A percentile compares a stretch with the other conserved stretches of the same genome.
These are phyloP conservation scores for Primulina eburnea DNA, from an alignment of 257 asterid species.

Conservation along the genomic window DNA sequence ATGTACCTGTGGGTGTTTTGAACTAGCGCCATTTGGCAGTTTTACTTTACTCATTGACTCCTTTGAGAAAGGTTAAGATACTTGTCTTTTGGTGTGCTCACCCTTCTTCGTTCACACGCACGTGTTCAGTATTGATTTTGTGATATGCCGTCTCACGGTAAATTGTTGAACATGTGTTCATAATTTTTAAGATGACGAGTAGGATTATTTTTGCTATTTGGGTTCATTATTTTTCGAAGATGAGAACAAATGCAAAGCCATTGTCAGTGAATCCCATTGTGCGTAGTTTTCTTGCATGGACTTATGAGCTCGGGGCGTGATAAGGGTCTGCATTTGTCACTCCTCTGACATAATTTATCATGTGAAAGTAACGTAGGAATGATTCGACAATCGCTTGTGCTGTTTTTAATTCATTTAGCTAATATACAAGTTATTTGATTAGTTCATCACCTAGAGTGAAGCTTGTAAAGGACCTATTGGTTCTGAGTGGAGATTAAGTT, in stretches of 20 bases:
- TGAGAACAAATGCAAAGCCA: not conserved
- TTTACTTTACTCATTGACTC: not conserved
- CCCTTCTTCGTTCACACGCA: not conserved
- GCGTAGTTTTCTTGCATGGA: not conserved
- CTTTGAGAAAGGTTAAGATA: not conserved
- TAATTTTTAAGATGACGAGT: too few relatives aligned
- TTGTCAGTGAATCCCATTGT: not conserved
- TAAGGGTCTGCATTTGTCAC: not conserved
- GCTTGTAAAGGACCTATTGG: not conserved
- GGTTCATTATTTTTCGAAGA: too few relatives aligned
- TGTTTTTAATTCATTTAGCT: not conserved
- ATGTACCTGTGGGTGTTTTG: not conserved
- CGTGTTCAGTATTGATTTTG: not conserved
- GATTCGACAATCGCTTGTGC: not conserved
- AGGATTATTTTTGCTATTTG: too few relatives aligned
- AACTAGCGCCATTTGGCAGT: not conserved
- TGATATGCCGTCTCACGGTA: not conserved
- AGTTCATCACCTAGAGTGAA: not conserved
- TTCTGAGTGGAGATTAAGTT: too few relatives aligned
- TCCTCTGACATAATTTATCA: not conserved
- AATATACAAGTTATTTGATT: not conserved
- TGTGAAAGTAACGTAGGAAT: not conserved
- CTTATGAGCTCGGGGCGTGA: not conserved
- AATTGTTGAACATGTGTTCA: too few relatives aligned
- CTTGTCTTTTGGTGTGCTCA: not conserved